Base-by-base conservation (phyloP, 2,329 filamentous ascomycete genomes). In the Dryadomyces quercus-mongolicae region DNA sequence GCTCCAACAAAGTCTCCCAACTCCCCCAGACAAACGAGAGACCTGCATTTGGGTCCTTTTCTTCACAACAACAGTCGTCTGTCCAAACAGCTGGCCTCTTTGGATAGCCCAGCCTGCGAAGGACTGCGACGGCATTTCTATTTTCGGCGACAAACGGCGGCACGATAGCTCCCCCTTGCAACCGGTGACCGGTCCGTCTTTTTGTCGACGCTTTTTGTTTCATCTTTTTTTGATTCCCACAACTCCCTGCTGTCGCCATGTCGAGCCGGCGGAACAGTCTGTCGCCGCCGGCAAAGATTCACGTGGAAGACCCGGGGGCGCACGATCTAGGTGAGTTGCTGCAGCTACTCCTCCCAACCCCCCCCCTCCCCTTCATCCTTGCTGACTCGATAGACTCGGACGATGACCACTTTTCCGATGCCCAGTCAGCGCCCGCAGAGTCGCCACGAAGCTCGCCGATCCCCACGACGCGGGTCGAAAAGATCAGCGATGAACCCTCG, bases 361-460 rank as follows among this genome's bases (percentile, higher is more conserved):
- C 44, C n/a, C n/a, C 31, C 42, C 3, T 22, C 18, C 18, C 42
- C 42, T n/a, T n/a, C n/a, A n/a, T n/a, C n/a, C n/a, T n/a, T n/a
- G 16, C 42, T 44, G 42, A 44, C 42, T 25, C 22, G 67, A 31
- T 65, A 68, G 77, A 77, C 56, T 72, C 81, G 50, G 82, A 85
- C 58, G 82, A 85, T 48, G 82, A 86, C 60, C 82, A 85, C 68
- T 86, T 84, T 66, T 84, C 79, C 51, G 82, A 86, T 64, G 82
- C 82, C 38, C 78, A 78, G 54, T 82, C 80, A 38, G 74, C 67
- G 22, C 54, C 71, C 64, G 55, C 67, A 62, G 60, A 77, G 67
- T 64, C 71, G 68, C 9, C 68, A 31, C 54, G 66, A 44, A 67
- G 64, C 57, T 77, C 77, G 15, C 76, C 79, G 20, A 75, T 82